A percentile compares a stretch with the other conserved stretches of the same genome.
Evolutionary conservation across 345 rosid species (phyloP).

Genomic region (Bruguiera parviflora): DNA sequence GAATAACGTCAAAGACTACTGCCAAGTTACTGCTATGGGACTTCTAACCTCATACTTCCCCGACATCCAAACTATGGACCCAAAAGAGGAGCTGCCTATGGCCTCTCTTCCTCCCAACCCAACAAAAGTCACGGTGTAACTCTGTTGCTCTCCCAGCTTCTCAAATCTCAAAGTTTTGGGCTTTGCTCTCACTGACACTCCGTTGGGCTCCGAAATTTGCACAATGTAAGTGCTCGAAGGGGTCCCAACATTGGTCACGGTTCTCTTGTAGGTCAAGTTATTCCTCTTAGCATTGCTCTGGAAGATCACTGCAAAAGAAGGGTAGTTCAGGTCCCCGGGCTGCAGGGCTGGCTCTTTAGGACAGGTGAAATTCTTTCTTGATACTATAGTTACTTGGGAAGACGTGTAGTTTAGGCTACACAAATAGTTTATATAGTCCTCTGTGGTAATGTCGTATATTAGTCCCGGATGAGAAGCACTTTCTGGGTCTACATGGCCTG

Average conservation of each 20-base stretch:
- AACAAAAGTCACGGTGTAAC: constrained; percentile 48
- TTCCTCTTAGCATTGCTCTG: constrained; percentile 1
- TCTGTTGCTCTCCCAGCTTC: constrained; percentile 45
- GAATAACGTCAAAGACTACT: not conserved
- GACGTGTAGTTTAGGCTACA: constrained; percentile 48
- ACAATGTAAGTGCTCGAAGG: constrained; percentile 25
- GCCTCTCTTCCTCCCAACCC: constrained; percentile 5
- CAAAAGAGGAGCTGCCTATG: constrained; percentile 36
- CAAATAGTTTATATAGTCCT: constrained; percentile 40
- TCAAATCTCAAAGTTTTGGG: constrained; percentile 36
- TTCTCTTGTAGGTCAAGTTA: constrained; percentile 33
- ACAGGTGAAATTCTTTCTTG: constrained; percentile 30
- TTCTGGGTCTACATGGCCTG: constrained; percentile 57
- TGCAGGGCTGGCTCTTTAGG: constrained; percentile 11
- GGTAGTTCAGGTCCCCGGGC: constrained; percentile 54
- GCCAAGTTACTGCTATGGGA: constrained; percentile 68
- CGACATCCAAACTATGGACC: constrained; percentile 58
- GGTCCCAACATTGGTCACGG: constrained; percentile 45
- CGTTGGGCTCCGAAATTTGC: constrained; percentile 36
- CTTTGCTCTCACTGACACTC: constrained; percentile 34
- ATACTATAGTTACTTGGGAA: constrained; percentile 30
- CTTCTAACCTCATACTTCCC: constrained; percentile 55
- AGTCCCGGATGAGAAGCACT: constrained; percentile 55
- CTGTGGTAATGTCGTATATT: constrained; percentile 38
- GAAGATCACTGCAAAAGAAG: constrained; percentile 53